Percentiles rank a stretch among this genome's conserved stretches.
phyloP scores from a whole-genome alignment of 1,284 basidiomycete species.

The Marasmius fiardii region DNA sequence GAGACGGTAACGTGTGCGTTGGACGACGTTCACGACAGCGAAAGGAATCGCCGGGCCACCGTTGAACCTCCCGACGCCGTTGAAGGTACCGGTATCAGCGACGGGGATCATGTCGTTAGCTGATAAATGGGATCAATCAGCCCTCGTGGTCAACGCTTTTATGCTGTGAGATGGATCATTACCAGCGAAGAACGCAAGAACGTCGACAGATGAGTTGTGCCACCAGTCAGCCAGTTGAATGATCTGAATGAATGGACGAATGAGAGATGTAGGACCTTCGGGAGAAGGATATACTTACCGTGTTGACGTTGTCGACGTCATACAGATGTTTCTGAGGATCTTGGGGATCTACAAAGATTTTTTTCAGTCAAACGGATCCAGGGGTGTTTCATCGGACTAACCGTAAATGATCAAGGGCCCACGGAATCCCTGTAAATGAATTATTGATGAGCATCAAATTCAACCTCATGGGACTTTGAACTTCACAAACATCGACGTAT shows the following conservation, averaged over 20 bases:
- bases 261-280: slow-evolving; percentile 20
- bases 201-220: slow-evolving; percentile 18
- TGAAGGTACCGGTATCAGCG: slow-evolving; percentile 27
- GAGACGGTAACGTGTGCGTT: slow-evolving; percentile 37
- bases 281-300: slow-evolving; percentile 10
- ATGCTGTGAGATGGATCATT: background rate
- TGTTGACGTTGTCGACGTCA: slow-evolving; percentile 17
- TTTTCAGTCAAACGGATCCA: background rate
- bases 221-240: slow-evolving; percentile 24
- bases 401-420: slow-evolving; percentile 16
- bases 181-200: background rate
- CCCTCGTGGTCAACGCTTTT: slow-evolving; percentile 7
- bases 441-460: background rate
- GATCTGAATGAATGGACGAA: slow-evolving; percentile 3
- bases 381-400: background rate
- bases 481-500: slow-evolving; percentile 15
- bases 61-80: slow-evolving; percentile 33
- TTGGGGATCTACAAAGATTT: slow-evolving; percentile 8
- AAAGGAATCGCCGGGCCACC: slow-evolving; percentile 30
- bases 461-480: background rate
- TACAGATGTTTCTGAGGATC: slow-evolving; percentile 12
- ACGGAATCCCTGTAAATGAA: slow-evolving; percentile 7
- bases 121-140: slow-evolving; percentile 17
- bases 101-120: slow-evolving; percentile 27
- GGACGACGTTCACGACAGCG: slow-evolving; percentile 29